phyloP scores from a whole-genome alignment of 2,329 filamentous ascomycete genomes.

The Neopestalotiopsis sp. region DNA sequence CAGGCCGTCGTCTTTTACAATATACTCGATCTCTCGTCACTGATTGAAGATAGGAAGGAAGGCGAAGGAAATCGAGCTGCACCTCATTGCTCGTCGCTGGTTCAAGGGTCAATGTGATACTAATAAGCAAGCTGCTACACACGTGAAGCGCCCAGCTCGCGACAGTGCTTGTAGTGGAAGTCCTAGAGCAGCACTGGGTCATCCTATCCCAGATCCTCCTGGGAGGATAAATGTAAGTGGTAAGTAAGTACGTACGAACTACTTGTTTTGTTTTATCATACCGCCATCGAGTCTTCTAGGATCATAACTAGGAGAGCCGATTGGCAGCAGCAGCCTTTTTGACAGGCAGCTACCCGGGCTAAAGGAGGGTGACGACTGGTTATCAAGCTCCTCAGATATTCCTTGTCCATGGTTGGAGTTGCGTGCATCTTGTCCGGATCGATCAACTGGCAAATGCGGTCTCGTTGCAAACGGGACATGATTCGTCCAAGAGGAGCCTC shows the following conservation, averaged over 20 bases:
- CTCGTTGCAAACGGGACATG: not conserved
- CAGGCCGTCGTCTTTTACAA: too few relatives aligned
- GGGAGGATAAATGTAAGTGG: too few relatives aligned
- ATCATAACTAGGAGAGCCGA: slow-evolving; percentile 4
- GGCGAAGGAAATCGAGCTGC: not conserved
- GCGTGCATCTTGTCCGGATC: not conserved
- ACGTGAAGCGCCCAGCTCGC: slow-evolving; percentile 2
- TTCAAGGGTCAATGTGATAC: not conserved
- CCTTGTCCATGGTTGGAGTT: not conserved
- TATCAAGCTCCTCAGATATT: not conserved
- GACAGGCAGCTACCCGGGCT: slow-evolving; percentile 1
- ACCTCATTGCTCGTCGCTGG: not conserved
- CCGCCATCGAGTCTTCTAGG: not conserved
- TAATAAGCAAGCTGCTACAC: not conserved
- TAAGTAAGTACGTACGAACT: not conserved
- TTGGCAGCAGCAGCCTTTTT: not conserved
- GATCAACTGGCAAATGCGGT: not conserved
- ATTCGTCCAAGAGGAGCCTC: slow-evolving; percentile 5
- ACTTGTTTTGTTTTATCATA: not conserved
- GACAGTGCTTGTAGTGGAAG: not conserved
- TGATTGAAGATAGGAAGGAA: not conserved
- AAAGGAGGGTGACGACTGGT: slow-evolving; percentile 10
- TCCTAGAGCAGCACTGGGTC: not conserved
- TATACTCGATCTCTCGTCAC: not conserved
- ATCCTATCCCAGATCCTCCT: not conserved